A percentile compares a stretch with the other conserved stretches of the same genome.
These are phyloP conservation scores for Alternaria viburni DNA, from an alignment of 2,329 filamentous ascomycete species.

Conservation along the genomic window DNA sequence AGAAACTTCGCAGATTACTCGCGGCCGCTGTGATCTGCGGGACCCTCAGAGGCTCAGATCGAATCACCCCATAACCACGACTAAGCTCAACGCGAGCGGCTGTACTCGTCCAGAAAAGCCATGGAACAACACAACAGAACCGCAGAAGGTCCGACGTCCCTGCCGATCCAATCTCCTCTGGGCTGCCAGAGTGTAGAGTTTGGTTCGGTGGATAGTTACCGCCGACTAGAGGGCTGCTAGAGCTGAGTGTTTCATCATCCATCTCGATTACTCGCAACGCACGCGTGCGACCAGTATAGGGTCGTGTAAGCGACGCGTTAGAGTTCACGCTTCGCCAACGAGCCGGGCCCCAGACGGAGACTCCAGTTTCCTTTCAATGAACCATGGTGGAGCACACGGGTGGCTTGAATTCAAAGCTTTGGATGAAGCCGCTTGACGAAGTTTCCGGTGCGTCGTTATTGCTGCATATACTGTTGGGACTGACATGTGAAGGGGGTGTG, in stretches of 20 bases:
- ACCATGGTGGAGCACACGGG: slow-evolving; percentile 15
- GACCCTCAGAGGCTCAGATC: not conserved
- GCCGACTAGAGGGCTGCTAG: slow-evolving; percentile 5
- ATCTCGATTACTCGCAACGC: not conserved
- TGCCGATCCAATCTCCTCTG: slow-evolving; percentile 10
- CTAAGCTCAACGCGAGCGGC: slow-evolving; percentile 5
- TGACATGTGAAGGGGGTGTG: not conserved
- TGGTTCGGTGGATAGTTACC: slow-evolving; percentile 12
- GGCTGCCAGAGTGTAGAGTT: slow-evolving; percentile 5
- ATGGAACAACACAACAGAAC: slow-evolving; percentile 6
- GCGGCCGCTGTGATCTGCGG: not conserved
- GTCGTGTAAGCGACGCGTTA: slow-evolving; percentile 6
- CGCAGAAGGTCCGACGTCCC: slow-evolving; percentile 12
- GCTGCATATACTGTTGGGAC: not conserved
- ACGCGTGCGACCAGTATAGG: not conserved
- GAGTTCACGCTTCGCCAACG: slow-evolving; percentile 7
- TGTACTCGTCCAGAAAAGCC: slow-evolving; percentile 4
- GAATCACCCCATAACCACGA: not conserved
- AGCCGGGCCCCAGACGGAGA: slow-evolving; percentile 1
- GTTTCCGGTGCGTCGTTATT: slow-evolving; percentile 6
- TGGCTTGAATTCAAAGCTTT: slow-evolving; percentile 6
- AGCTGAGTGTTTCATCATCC: slow-evolving; percentile 12
- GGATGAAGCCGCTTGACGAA: slow-evolving; percentile 9
- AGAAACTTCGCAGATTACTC: not conserved
- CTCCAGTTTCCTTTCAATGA: slow-evolving; percentile 3